Evolutionary conservation across 805 yeast species (phyloP), one percentile per base, ranked within the genome.

Genomic region (Helenozyma baotianmanensis): DNA sequence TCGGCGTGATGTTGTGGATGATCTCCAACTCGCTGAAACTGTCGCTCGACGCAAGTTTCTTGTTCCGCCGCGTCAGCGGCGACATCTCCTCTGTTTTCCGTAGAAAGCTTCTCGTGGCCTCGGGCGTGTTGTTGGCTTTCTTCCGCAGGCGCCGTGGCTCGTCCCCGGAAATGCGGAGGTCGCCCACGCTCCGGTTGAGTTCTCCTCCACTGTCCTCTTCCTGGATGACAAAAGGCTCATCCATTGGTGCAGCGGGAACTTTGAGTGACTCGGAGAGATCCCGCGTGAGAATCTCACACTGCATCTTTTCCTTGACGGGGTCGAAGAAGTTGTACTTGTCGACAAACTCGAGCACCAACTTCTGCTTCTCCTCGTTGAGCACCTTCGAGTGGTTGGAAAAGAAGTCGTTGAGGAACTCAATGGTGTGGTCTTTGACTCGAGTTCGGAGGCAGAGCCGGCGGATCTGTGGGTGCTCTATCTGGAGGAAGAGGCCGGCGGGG

Each of bases 121-220:
- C 44, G 9, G 39, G 39, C 3, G 44, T 36, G 18, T 25, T 21
- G 12, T 28, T 30, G n/a, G n/a, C n/a, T n/a, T n/a, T n/a, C n/a
- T n/a, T n/a, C 14, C 17, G 5, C 18, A 11, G 5, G 9, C 17
- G 2, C 17, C 12, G 17, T 5, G 19, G 19, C 8, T 22, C 32
- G 21, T 26, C 34, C n/a, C 22, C 32, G 9, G 47, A 35, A 7
- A 47, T 38, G 21, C 42, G 32, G 2, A 47, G 35, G 9, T 45
- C 47, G 7, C 46, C 42, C 6, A 47, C 51, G 21, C 50, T 45
- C 16, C 41, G 32, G 29, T 45, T 45, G 14, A 47, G 42, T 14
- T 45, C 51, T 3, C 42, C 45, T 9, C 38, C 32, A 22, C 43
- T 41, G 23, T 45, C 49, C 8, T 39, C 41, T 12, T 45, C 47